These are phyloP conservation scores for Flaveria linearis DNA, from an alignment of 129 eudicot genomes.

Conservation along the genomic window DNA sequence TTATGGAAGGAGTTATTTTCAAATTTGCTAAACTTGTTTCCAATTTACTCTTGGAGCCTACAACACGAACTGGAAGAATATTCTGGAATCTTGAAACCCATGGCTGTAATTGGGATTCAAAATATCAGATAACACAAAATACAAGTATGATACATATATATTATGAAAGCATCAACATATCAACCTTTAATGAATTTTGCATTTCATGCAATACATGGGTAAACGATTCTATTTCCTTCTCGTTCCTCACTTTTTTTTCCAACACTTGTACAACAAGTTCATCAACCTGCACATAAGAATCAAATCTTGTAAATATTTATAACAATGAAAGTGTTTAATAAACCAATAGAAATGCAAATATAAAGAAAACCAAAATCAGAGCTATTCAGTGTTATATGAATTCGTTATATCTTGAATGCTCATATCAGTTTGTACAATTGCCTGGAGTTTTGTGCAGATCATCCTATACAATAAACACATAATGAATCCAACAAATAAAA, in stretches of 20 bases:
- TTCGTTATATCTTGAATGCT: background rate
- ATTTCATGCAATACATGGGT: slow-evolving; percentile 58
- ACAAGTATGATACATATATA: background rate
- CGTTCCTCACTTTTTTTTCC: slow-evolving; percentile 46
- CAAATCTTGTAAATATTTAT: background rate
- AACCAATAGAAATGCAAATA: background rate
- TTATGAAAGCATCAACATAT: slow-evolving; percentile 13
- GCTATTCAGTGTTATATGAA: background rate
- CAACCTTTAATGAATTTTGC: slow-evolving; percentile 71
- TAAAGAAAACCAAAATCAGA: background rate
- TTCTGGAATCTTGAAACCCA: slow-evolving; percentile 72
- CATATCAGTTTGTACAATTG: slow-evolving; percentile 7
- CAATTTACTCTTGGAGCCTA: slow-evolving; percentile 34
- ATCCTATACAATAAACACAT: background rate
- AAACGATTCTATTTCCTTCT: slow-evolving; percentile 70
- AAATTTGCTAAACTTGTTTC: slow-evolving; percentile 37
- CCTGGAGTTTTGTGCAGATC: slow-evolving; percentile 1
- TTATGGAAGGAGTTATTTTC: slow-evolving; percentile 32
- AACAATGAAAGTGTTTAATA: background rate
- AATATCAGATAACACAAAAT: slow-evolving; percentile 5
- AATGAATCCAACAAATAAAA: background rate
- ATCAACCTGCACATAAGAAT: slow-evolving; percentile 64
- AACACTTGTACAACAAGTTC: slow-evolving; percentile 86
- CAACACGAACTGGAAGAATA: slow-evolving; percentile 38
- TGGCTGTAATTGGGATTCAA: slow-evolving; percentile 52